Percentiles rank a stretch among this genome's conserved stretches.
These are phyloP conservation scores for Globisporangium orthogonon DNA, from an alignment of 352 stramenopile species.

Conservation along the genomic window DNA sequence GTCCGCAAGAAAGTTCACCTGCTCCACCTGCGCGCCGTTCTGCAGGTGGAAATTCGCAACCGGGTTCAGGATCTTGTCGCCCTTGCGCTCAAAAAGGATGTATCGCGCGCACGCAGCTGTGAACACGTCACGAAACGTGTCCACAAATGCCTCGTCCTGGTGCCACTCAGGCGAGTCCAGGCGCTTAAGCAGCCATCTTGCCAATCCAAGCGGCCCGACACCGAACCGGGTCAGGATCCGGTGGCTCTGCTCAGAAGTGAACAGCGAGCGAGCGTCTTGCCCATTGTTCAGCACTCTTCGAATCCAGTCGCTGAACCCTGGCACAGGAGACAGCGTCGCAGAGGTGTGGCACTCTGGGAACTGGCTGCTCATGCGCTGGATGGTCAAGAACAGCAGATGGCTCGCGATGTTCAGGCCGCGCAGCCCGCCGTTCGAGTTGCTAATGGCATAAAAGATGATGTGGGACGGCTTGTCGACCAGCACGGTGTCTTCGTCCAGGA, in stretches of 20 bases:
- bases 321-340: constrained; percentile 74
- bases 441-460: constrained; percentile 86
- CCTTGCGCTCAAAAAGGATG: constrained; percentile 72
- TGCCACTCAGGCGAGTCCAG: constrained; percentile 46
- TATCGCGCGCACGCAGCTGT: constrained; percentile 60
- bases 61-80: constrained; percentile 74
- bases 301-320: constrained; percentile 71
- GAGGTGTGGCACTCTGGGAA: constrained; percentile 60
- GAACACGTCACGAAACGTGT: constrained; percentile 45
- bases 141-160: constrained; percentile 33
- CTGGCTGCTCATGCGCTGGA: constrained; percentile 61
- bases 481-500: constrained; percentile 47
- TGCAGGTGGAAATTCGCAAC: constrained; percentile 85
- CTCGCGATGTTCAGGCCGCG: constrained; percentile 77
- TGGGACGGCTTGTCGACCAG: constrained; percentile 46
- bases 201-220: constrained; percentile 39
- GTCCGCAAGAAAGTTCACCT: constrained; percentile 80
- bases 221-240: constrained; percentile 50
- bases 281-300: constrained; percentile 28
- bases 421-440: constrained; percentile 71
- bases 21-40: constrained; percentile 81
- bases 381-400: constrained; percentile 79
- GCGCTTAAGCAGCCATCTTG: constrained; percentile 67
- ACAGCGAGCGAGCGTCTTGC: constrained; percentile 27
- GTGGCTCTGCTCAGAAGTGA: constrained; percentile 43